phyloP scores from a whole-genome alignment of 164 flowering plant species.

The Tetracentron sinense region DNA sequence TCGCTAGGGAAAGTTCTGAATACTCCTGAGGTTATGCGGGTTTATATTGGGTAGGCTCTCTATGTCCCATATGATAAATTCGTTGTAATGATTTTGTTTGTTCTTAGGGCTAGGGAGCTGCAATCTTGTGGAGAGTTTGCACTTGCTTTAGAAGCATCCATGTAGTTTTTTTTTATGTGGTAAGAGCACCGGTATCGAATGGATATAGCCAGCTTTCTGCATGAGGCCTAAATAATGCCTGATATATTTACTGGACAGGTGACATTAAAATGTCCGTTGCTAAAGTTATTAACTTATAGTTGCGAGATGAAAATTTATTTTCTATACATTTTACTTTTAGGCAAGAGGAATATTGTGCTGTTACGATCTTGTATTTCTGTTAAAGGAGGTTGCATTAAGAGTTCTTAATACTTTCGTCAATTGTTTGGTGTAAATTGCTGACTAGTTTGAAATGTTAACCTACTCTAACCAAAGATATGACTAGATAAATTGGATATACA shows the following conservation, averaged over 20 bases:
- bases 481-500: too few species aligned
- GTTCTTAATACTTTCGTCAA: not conserved
- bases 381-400: not conserved
- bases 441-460: too few species aligned
- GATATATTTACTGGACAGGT: too few species aligned
- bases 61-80: not conserved
- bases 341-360: not conserved
- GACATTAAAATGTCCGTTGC: too few species aligned
- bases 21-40: slow-evolving; percentile 90
- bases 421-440: not conserved
- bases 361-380: not conserved
- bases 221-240: too few species aligned
- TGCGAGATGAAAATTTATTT: too few species aligned
- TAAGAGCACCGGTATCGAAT: too few species aligned
- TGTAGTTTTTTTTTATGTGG: too few species aligned
- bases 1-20: slow-evolving; percentile 95
- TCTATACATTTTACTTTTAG: not conserved
- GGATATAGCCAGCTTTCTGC: too few species aligned
- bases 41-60: slow-evolving; percentile 84
- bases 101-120: not conserved
- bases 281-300: too few species aligned
- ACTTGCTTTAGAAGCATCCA: too few species aligned
- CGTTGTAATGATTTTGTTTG: not conserved
- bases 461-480: too few species aligned
- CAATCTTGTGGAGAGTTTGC: not conserved